Base-by-base conservation (phyloP, 2,329 filamentous ascomycete species). In the Pseudocercospora cruenta region DNA sequence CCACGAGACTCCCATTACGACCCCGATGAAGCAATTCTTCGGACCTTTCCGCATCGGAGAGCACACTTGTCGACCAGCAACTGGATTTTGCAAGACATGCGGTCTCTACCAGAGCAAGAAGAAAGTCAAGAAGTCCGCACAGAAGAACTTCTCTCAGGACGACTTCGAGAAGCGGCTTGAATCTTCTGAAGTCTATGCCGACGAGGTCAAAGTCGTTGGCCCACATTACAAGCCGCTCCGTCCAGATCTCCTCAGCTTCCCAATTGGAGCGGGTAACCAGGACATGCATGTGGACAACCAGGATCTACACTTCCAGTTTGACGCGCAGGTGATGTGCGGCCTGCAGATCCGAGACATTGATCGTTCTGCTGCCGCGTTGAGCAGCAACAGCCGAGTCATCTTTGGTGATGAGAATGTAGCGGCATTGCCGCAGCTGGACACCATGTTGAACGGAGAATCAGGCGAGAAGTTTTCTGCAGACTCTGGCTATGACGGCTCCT, bases 81-180 rank as follows among this genome's bases (percentile, higher is more conserved):
- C 26, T 6, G 65, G 65, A 12, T 58, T 61, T 21, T 67, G 65
- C 58, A 54, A 59, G 58, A 54, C 31, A 4, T 64, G 65, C 49
- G 57, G 62, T n/a, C n/a, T 49, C 36, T 62, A 58, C 14, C 58
- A 59, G 14, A 54, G 51, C 12, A 49, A 65, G n/a, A 12, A 62
- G 51, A 53, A 26, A 22, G 49, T 5, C 21, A 24, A 54, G 49
- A 21, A 28, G 49, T 54, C 49, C 14, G 22, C 49, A 31, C 28
- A 4, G 12, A 36, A 36, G 33, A 14, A 36, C 33, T 36, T 36
- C 33, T 36, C 33, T 16, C 21, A 54, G 4, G 22, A 21, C 1
- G 22, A 49, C 22, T 54, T 21, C 21, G 19, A 24, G 21, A 22
- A 22, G 8, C 49, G 49, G 14, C 19, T 26, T 24, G 49, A 54